Evolutionary conservation across 108 stramenopile species (phyloP), one percentile per base, ranked within the genome.

Genomic region (Skeletonema tropicum): DNA sequence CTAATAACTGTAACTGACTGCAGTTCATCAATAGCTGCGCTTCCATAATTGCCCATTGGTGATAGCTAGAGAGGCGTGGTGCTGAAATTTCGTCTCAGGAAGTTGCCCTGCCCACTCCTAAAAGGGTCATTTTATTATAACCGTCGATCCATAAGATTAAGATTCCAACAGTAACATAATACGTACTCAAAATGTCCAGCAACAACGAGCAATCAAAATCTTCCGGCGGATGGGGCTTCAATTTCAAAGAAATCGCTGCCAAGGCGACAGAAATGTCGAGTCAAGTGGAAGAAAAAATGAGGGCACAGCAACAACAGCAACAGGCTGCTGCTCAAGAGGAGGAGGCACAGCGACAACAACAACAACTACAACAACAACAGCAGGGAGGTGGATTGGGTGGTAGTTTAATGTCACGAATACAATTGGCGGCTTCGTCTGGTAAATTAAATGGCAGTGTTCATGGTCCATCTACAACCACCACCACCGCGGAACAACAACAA

Each of bases 371-470:
- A 68, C 46, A 60, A 63, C 46, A 60, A 42, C 66, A 76, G 30
- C 60, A 67, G 6, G 14, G 45, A 1, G 57, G 57, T 17, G 61
- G 67, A 21, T 55, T 68, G 41, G 63, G 68, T 3, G 73, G 68
- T 12, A 59, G 70, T 3, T 60, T 80, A 46, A 74, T 80, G 64
- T 74, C 73, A 45, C 57, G 73, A 74, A 31, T 80, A 6, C 52
- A 55, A 55, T 10, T 11, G 23, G 52, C 52, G 60, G 70, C 38
- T 39, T 60, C 65, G 5, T 66, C 59, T n/a, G 60, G 55, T 7
- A 64, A 64, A 39, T 55, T 74, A 52, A 65, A 42, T 21, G 61
- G 61, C 29, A 62, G 60, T 9, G 61, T 62, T 30, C 60, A 62
- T 30, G 73, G 72, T 15, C 35, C 33, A n/a, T 6, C 29, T 29